Percentiles rank a stretch among this genome's conserved stretches.
These are phyloP conservation scores for Solanum rostratum DNA, from an alignment of 257 asterid species.

Conservation along the genomic window DNA sequence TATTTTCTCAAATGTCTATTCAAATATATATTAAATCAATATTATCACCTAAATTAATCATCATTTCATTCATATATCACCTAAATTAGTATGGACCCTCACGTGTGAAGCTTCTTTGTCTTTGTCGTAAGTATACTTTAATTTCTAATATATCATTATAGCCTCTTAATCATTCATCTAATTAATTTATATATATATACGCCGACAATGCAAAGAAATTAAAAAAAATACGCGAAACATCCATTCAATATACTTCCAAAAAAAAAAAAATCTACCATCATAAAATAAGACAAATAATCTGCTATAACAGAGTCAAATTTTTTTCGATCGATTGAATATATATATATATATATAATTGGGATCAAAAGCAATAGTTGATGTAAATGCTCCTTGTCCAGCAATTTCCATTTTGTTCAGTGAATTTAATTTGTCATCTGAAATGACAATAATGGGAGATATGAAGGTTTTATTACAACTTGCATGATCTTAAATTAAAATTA, in stretches of 20 bases:
- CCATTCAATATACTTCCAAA: neutral
- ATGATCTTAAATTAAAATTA: neutral
- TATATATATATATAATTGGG: too few species aligned
- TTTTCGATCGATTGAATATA: neutral
- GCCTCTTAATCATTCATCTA: neutral
- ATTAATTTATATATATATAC: neutral
- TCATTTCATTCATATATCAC: neutral
- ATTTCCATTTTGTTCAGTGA: constrained; percentile 11
- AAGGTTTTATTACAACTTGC: neutral
- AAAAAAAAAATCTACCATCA: neutral
- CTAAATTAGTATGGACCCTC: neutral
- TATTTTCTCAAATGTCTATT: neutral
- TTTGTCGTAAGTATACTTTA: neutral
- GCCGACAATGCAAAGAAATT: neutral
- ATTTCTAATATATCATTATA: neutral
- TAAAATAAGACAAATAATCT: neutral
- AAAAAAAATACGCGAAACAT: neutral
- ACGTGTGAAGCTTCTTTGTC: neutral
- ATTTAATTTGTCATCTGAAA: neutral
- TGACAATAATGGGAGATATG: constrained; percentile 1
- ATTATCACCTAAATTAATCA: neutral
- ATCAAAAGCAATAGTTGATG: neutral
- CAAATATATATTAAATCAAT: neutral
- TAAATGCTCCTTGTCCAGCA: constrained; percentile 11
- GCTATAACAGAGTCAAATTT: neutral